phyloP scores from a whole-genome alignment of 306 rosid species.

The Cajanus cajan region DNA sequence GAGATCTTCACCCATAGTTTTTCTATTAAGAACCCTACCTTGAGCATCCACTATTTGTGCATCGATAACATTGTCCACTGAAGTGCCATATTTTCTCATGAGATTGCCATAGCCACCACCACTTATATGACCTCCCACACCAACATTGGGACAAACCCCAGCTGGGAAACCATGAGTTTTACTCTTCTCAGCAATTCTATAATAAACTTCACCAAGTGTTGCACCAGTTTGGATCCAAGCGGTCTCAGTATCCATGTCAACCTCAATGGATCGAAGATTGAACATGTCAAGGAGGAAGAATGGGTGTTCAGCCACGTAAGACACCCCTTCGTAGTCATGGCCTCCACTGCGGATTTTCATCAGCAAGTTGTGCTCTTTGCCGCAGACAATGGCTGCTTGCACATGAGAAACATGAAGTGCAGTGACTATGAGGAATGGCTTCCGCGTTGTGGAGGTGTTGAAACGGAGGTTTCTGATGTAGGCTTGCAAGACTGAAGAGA shows the following conservation, averaged over 20 bases:
- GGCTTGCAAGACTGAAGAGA: conserved; percentile 46
- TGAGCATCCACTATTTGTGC: conserved; percentile 45
- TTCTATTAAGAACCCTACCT: conserved; percentile 47
- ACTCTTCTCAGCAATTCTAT: conserved; percentile 44
- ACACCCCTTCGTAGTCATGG: conserved; percentile 59
- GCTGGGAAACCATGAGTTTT: conserved; percentile 51
- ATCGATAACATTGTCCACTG: conserved; percentile 52
- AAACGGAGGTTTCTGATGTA: conserved; percentile 64
- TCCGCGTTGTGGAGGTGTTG: conserved; percentile 51
- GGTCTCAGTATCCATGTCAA: conserved; percentile 30
- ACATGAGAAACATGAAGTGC: conserved; percentile 50
- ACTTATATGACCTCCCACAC: conserved; percentile 58
- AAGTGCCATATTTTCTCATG: conserved; percentile 56
- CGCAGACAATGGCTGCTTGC: conserved; percentile 45
- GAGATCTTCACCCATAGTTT: conserved; percentile 57
- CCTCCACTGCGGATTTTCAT: conserved; percentile 64
- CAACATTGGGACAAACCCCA: conserved; percentile 55
- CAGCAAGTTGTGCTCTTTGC: conserved; percentile 34
- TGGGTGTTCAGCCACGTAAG: conserved; percentile 44
- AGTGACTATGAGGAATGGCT: conserved; percentile 52
- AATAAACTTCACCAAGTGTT: conserved; percentile 54
- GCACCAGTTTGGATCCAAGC: conserved; percentile 59
- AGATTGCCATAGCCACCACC: conserved; percentile 59
- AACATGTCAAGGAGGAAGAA: conserved; percentile 62
- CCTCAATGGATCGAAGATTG: conserved; percentile 43